A percentile compares a stretch with the other conserved stretches of the same genome.
phyloP scores from a whole-genome alignment of 1,284 basidiomycete species.

The Irpex sp. region DNA sequence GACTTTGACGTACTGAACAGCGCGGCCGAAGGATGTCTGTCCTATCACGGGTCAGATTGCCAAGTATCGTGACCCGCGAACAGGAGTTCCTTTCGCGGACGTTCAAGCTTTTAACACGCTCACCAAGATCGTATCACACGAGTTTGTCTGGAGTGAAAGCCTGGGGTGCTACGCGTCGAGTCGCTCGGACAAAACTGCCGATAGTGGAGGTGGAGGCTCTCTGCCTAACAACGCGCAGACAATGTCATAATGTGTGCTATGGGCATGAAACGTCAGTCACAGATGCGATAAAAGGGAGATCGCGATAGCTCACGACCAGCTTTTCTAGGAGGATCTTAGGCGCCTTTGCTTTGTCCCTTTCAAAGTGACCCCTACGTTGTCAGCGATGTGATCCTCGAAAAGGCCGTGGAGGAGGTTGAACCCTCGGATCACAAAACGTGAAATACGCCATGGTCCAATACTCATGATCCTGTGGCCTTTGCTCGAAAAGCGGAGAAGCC shows the following conservation, averaged over 20 bases:
- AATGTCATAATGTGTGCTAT: neutral
- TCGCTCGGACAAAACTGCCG: neutral
- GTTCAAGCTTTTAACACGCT: slow-evolving; percentile 61
- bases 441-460: too few species aligned
- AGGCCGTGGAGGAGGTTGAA: too few species aligned
- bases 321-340: neutral
- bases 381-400: too few species aligned
- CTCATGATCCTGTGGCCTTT: too few species aligned
- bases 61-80: slow-evolving; percentile 72
- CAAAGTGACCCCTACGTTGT: neutral
- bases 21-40: slow-evolving; percentile 57
- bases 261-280: neutral
- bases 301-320: neutral
- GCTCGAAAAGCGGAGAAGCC: neutral
- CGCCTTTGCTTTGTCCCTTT: neutral
- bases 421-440: too few species aligned
- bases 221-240: neutral
- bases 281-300: neutral
- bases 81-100: slow-evolving; percentile 74
- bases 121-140: slow-evolving; percentile 54
- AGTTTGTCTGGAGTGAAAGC: slow-evolving; percentile 59
- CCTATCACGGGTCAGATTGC: slow-evolving; percentile 63
- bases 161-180: slow-evolving; percentile 48
- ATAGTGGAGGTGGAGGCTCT: neutral
- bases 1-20: slow-evolving; percentile 31